A percentile compares a stretch with the other conserved stretches of the same genome.
phyloP scores from a whole-genome alignment of 176 grass and related monocot genomes.

The Tuctoria greenei region DNA sequence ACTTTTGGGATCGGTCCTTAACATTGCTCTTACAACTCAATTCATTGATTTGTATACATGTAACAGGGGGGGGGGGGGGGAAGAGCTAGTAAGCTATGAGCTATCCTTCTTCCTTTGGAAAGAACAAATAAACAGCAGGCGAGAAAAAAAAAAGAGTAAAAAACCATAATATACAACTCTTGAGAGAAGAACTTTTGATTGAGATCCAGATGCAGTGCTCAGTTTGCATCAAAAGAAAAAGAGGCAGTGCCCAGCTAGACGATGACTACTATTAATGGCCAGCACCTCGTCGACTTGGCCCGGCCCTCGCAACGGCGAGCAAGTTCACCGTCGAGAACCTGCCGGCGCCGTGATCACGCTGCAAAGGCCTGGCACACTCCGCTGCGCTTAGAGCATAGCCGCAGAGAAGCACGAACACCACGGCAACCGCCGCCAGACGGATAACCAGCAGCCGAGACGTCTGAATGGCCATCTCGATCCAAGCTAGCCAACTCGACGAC shows the following conservation, averaged over 20 bases:
- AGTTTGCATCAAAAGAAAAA: too few relatives aligned
- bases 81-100: not conserved
- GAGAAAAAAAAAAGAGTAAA: not conserved
- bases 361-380: conserved; percentile 58
- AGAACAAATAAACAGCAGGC: conserved; percentile 35
- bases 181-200: not conserved
- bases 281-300: conserved; percentile 52
- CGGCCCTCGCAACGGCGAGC: conserved; percentile 51
- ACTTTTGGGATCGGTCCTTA: not conserved
- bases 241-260: not conserved
- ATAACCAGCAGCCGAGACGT: not conserved
- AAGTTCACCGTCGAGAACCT: conserved; percentile 23
- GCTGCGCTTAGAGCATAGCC: conserved; percentile 23
- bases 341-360: not conserved
- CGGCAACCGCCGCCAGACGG: not conserved
- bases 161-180: not conserved
- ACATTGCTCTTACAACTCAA: not conserved
- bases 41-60: not conserved
- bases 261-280: conserved; percentile 42
- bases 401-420: conserved; percentile 50
- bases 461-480: conserved; percentile 7
- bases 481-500: not conserved
- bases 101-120: conserved; percentile 4
- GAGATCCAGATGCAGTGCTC: not conserved
- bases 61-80: not conserved